Percentiles rank a stretch among this genome's conserved stretches.
phyloP scores from a whole-genome alignment of 106 monocot genomes.

The Allium cepa region DNA sequence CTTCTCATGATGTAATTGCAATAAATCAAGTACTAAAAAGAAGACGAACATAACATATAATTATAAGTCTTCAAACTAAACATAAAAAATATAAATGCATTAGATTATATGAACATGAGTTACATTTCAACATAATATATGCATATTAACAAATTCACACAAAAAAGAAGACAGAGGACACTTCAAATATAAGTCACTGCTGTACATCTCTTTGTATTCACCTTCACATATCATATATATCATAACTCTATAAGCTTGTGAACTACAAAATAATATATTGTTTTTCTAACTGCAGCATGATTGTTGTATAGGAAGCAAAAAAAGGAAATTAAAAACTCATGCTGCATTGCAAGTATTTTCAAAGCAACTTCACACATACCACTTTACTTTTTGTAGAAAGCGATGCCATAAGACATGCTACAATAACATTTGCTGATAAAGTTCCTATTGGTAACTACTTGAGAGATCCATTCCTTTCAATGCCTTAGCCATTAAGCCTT shows the following conservation, averaged over 20 bases:
- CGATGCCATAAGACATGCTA: constrained; percentile 70
- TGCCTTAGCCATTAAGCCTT: constrained; percentile 67
- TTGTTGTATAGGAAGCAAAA: no score
- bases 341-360: background rate
- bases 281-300: background rate
- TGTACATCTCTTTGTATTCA: constrained; percentile 39
- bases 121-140: no score
- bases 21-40: no score
- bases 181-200: constrained; percentile 16
- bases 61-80: no score
- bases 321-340: no score
- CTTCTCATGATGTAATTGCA: no score
- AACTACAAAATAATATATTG: background rate
- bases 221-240: constrained; percentile 23
- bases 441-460: constrained; percentile 87
- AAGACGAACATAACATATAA: no score
- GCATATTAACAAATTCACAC: no score
- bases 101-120: no score
- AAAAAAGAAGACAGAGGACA: no score
- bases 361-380: constrained; percentile 17
- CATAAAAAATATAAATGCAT: no score
- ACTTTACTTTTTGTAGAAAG: constrained; percentile 55
- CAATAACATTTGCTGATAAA: constrained; percentile 65
- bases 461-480: constrained; percentile 42
- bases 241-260: background rate